Evolutionary conservation across 495 filamentous ascomycete species (phyloP).

Genomic region (Aspergillus sclerotiicarbonarius): DNA sequence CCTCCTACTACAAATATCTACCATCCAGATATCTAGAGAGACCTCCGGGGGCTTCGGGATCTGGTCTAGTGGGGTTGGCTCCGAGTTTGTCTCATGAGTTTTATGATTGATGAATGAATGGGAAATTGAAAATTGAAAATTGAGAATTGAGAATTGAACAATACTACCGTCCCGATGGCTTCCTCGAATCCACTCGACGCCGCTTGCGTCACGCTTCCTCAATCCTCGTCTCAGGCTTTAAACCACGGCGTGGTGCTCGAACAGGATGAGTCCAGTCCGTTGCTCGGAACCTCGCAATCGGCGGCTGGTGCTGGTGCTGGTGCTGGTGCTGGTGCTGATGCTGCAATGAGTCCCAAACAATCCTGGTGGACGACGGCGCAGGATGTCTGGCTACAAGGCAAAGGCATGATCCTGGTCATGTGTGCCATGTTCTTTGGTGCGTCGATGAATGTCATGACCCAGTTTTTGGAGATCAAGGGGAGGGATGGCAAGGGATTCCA

Average conservation of each 20-base stretch:
- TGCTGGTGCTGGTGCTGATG: not conserved
- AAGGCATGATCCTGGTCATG: slow-evolving; percentile 71
- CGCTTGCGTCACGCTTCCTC: not conserved
- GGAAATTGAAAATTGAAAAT: not conserved
- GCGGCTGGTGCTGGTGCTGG: not conserved
- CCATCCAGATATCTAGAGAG: no score
- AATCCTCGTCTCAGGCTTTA: not conserved
- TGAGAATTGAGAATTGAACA: not conserved
- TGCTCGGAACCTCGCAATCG: not conserved
- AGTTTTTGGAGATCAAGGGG: slow-evolving; percentile 73
- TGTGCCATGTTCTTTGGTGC: slow-evolving; percentile 80
- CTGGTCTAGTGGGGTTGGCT: no score
- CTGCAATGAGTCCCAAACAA: not conserved
- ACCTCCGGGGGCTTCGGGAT: no score
- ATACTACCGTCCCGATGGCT: not conserved
- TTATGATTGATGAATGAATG: not conserved
- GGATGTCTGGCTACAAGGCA: slow-evolving; percentile 57
- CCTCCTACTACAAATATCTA: no score
- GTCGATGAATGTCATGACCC: slow-evolving; percentile 82
- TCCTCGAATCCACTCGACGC: not conserved
- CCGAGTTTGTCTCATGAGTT: no score
- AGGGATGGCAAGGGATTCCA: slow-evolving; percentile 64
- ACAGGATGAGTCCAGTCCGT: not conserved
- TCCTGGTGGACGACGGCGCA: slow-evolving; percentile 11
- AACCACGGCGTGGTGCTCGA: no score